phyloP scores from a whole-genome alignment of 768 basidiomycete species.

The Boletus pseudopeckii region DNA sequence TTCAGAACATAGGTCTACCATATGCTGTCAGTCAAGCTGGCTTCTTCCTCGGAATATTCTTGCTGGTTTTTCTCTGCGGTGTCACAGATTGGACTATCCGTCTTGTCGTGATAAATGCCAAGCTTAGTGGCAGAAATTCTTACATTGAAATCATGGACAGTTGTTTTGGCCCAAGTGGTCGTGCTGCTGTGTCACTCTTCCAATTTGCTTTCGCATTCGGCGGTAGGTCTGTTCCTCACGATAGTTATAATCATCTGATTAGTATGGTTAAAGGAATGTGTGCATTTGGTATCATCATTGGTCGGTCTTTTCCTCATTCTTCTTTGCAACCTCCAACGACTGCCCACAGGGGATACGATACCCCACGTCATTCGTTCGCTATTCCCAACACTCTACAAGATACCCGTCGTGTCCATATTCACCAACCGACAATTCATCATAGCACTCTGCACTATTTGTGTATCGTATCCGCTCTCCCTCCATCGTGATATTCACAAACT shows the following conservation, averaged over 20 bases:
- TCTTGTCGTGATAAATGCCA: conserved; percentile 92
- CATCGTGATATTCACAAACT: conserved; percentile 98
- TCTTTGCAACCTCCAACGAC: background rate
- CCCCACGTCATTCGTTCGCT: conserved; percentile 88
- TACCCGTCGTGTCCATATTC: conserved; percentile 74
- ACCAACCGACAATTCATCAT: conserved; percentile 89
- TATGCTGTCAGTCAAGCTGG: conserved; percentile 95
- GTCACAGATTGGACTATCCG: conserved; percentile 99
- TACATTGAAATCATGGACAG: conserved; percentile 95
- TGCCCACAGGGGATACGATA: conserved; percentile 77
- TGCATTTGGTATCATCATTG: conserved; percentile 95
- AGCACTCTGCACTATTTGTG: conserved; percentile 75
- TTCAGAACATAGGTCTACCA: conserved; percentile 63
- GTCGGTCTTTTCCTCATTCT: conserved; percentile 22
- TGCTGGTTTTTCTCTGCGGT: conserved; percentile 73
- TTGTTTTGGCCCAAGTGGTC: conserved; percentile 88
- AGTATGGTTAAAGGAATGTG: conserved; percentile 73
- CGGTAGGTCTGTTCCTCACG: conserved; percentile 45
- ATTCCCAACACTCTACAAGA: conserved; percentile 65
- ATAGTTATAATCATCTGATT: conserved; percentile 1
- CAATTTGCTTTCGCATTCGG: conserved; percentile 98
- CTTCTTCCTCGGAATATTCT: conserved; percentile 81
- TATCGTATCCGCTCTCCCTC: conserved; percentile 93
- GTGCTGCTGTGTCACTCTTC: conserved; percentile 92
- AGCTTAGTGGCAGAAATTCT: conserved; percentile 86